phyloP scores from a whole-genome alignment of 1,284 basidiomycete genomes.

The Exobasidium rhododendri region DNA sequence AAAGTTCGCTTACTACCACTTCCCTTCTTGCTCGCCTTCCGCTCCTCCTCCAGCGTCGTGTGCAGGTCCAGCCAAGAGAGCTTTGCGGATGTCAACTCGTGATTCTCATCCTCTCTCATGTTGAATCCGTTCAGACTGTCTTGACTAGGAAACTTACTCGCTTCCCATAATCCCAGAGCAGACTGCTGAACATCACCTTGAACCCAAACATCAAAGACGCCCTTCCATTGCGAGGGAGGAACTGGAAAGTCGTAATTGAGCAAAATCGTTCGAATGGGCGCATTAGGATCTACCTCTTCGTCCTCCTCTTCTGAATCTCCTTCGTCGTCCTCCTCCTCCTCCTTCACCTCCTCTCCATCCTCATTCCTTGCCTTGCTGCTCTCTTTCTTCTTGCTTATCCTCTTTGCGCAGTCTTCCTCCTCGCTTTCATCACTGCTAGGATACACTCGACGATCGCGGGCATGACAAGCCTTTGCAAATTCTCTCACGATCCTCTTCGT shows the following conservation, averaged over 20 bases:
- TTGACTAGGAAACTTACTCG: slow-evolving; percentile 6
- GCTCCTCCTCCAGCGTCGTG: not conserved
- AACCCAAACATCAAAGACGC: slow-evolving; percentile 85
- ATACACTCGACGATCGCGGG: slow-evolving; percentile 37
- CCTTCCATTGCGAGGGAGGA: slow-evolving; percentile 80
- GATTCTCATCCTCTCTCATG: slow-evolving; percentile 10
- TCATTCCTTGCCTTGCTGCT: not conserved
- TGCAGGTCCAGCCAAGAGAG: slow-evolving; percentile 4
- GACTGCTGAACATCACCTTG: slow-evolving; percentile 76
- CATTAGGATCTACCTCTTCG: slow-evolving; percentile 16
- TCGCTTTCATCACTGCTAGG: slow-evolving; percentile 20
- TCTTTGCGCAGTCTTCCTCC: slow-evolving; percentile 9
- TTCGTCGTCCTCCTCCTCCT: slow-evolving; percentile 20
- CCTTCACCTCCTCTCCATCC: not conserved
- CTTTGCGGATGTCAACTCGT: not conserved
- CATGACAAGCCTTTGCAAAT: slow-evolving; percentile 78
- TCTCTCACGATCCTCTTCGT: slow-evolving; percentile 88
- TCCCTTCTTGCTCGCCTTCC: not conserved
- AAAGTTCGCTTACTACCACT: not conserved
- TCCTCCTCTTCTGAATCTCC: slow-evolving; percentile 38
- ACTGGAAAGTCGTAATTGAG: slow-evolving; percentile 86
- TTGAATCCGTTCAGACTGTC: not conserved
- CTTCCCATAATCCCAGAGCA: slow-evolving; percentile 38
- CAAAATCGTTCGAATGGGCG: slow-evolving; percentile 70
- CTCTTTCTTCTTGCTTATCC: not conserved